Conservation (phyloP, 2,329 filamentous ascomycete genomes). For the Diaporthe citrichinensis region DNA sequence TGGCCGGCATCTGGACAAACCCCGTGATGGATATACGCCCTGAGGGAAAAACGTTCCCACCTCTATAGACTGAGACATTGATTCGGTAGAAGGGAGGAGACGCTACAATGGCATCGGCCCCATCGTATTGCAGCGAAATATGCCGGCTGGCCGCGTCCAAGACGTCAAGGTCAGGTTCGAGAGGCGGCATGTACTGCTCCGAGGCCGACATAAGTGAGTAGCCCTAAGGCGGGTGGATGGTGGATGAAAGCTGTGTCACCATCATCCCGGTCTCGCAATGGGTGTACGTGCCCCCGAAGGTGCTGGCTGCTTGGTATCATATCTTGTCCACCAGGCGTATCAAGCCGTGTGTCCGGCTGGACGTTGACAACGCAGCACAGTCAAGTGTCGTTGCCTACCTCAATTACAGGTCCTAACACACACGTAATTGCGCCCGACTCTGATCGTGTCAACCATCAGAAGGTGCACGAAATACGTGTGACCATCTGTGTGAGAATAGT, state of each 20-base stretch:
- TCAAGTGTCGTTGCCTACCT: neutral
- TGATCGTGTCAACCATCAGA: neutral
- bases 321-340: neutral
- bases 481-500: neutral
- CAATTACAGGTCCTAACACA: neutral
- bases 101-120: neutral
- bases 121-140: neutral
- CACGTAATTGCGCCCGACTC: neutral
- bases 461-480: neutral
- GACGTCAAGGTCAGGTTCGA: neutral
- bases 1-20: neutral
- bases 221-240: neutral
- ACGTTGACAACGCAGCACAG: neutral
- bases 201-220: constrained; percentile 4
- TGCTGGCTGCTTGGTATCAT: neutral
- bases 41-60: neutral
- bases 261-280: neutral
- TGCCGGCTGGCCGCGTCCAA: neutral
- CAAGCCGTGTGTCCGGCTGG: neutral
- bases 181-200: neutral
- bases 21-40: neutral
- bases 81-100: neutral
- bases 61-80: neutral
- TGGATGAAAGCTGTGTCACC: neutral
- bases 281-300: neutral